Base-by-base conservation (phyloP, 2,329 filamentous ascomycete species). In the Pestalotiopsis fici region DNA sequence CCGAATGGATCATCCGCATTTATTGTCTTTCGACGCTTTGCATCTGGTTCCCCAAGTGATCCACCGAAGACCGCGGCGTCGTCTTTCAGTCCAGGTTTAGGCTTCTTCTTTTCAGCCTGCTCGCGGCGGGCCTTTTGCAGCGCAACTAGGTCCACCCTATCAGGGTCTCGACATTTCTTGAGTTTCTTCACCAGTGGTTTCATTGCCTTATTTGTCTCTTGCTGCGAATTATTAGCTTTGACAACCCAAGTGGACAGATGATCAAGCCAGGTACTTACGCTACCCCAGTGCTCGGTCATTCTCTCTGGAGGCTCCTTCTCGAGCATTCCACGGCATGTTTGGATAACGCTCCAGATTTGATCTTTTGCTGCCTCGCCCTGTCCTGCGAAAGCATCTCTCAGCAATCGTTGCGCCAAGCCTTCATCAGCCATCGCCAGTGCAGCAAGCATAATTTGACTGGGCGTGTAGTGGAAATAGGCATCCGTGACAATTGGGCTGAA, bases 381-480 rank as follows among this genome's bases (percentile, higher is more conserved):
- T 9, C 74, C 74, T 18, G 75, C 70, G 65, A 83, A 82, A 2
- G 80, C 79, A 6, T 79, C 76, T 1, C 82, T 79, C 13, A 88
- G 74, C 57, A 89, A 70, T 3, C 79, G 77, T 68, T 88, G 84
- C 2, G 85, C 76, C 37, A 96, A 81, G 0, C 86, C 87, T 54
- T 84, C 81, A 76, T 98, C 95, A 0, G 91, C 93, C 64, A 97
- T 86, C 15, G 91, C 85, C 31, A 98, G 81, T 0, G 95, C 90
- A 0, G 93, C 91, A 68, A 98, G 86, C 90, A 95, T 95, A 77
- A 98, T 97, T 78, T 99, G 96, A 27, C 93, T 92, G 0, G 96
- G 96, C 0, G 95, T 95, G 81, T 93, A 98, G 79, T 97, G 91
- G 81, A 98, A 98, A 82, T 98, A 98, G n/a, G 89, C 94, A 74